Evolutionary conservation across 768 basidiomycete species (phyloP).

Genomic region (Boletales sp.): DNA sequence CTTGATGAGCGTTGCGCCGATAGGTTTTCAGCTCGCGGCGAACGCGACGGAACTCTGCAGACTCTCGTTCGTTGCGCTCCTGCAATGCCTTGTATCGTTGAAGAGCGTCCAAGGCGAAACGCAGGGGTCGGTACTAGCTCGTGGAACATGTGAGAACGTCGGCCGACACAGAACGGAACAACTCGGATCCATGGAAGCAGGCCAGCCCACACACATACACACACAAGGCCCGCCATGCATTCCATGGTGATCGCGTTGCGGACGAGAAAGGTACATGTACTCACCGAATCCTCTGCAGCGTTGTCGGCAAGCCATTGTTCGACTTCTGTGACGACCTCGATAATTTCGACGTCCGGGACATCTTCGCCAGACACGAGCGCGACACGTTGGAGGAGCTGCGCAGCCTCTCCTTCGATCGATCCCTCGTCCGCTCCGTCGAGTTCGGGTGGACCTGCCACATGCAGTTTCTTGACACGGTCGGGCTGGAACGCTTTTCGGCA

Average conservation of each 20-base stretch:
- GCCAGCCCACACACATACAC: not conserved
- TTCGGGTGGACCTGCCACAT: slow-evolving; percentile 50
- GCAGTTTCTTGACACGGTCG: slow-evolving; percentile 63
- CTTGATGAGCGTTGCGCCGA: slow-evolving; percentile 27
- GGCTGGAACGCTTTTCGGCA: slow-evolving; percentile 59
- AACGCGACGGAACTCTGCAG: slow-evolving; percentile 29
- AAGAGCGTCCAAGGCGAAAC: slow-evolving; percentile 32
- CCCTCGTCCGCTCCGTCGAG: slow-evolving; percentile 34
- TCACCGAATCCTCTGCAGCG: slow-evolving; percentile 36
- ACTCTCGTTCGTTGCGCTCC: slow-evolving; percentile 31
- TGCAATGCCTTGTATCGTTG: slow-evolving; percentile 38
- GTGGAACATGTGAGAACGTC: slow-evolving; percentile 19
- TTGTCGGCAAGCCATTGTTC: slow-evolving; percentile 48
- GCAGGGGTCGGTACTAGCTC: slow-evolving; percentile 32
- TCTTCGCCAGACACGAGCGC: slow-evolving; percentile 34
- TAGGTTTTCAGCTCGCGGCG: slow-evolving; percentile 29
- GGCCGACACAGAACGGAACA: slow-evolving; percentile 14
- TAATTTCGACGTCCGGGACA: slow-evolving; percentile 30
- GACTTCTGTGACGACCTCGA: slow-evolving; percentile 44
- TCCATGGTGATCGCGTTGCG: not conserved
- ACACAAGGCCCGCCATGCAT: not conserved
- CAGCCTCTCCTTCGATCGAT: slow-evolving; percentile 39
- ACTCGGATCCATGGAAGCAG: slow-evolving; percentile 15
- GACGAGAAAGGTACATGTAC: slow-evolving; percentile 11
- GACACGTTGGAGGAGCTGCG: slow-evolving; percentile 34